Evolutionary conservation across 257 asterid species (phyloP).

Genomic region (Echites panduratus): DNA sequence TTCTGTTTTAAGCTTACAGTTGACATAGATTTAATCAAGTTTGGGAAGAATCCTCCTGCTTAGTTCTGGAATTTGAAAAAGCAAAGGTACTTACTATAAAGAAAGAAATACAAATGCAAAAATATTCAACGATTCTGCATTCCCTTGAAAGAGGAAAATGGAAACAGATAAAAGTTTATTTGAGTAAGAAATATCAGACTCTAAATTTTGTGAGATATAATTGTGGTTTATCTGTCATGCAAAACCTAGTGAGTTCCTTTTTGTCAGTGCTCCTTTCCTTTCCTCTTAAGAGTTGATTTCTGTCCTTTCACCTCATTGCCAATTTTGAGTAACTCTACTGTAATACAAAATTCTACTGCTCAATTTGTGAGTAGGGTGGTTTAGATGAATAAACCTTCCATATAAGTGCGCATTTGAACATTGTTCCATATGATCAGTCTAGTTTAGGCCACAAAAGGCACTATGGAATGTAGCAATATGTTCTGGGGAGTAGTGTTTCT

Average conservation of each 20-base stretch:
- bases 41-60: background rate
- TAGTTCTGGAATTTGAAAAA: background rate
- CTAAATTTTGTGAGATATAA: too few species aligned
- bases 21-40: background rate
- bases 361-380: background rate
- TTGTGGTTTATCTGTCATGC: background rate
- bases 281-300: background rate
- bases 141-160: too few species aligned
- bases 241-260: background rate
- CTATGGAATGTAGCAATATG: background rate
- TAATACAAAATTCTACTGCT: background rate
- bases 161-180: too few species aligned
- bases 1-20: background rate
- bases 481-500: background rate
- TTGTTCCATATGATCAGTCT: background rate
- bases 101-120: background rate
- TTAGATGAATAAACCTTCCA: background rate
- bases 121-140: background rate
- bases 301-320: too few species aligned
- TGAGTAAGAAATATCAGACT: too few species aligned
- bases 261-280: background rate
- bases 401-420: background rate
- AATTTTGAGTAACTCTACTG: background rate
- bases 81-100: background rate
- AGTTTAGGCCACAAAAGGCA: background rate